Percentiles rank a stretch among this genome's conserved stretches.
Evolutionary conservation across 768 basidiomycete genomes (phyloP).

Genomic region (Tylopilus sp.): DNA sequence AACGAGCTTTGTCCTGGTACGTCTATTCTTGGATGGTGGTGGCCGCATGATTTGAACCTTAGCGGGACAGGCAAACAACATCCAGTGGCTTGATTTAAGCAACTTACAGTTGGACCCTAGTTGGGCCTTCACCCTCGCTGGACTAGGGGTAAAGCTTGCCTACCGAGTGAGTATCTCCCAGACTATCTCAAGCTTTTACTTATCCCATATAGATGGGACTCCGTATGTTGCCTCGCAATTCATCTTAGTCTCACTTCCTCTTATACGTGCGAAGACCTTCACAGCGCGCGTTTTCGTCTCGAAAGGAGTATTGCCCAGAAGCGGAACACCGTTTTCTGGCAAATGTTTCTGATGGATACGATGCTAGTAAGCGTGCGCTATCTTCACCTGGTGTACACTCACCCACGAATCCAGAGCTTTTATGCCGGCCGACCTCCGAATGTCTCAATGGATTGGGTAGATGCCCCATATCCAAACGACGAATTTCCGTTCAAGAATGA

Average conservation of each 20-base stretch:
- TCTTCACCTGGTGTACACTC: background rate
- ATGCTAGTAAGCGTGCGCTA: slow-evolving; percentile 44
- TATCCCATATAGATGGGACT: slow-evolving; percentile 46
- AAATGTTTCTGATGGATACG: slow-evolving; percentile 61
- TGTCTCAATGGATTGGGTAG: slow-evolving; percentile 50
- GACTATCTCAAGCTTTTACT: background rate
- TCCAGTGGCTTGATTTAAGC: slow-evolving; percentile 52
- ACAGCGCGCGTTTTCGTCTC: slow-evolving; percentile 59
- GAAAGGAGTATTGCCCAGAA: slow-evolving; percentile 41
- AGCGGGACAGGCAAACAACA: slow-evolving; percentile 36
- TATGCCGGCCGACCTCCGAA: slow-evolving; percentile 57
- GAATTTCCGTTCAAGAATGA: slow-evolving; percentile 32
- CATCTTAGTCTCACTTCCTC: background rate
- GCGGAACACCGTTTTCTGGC: slow-evolving; percentile 63
- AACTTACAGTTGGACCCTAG: slow-evolving; percentile 49
- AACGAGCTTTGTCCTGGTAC: slow-evolving; percentile 54
- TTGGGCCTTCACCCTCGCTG: slow-evolving; percentile 54
- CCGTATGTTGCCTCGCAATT: slow-evolving; percentile 34
- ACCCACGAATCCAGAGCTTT: slow-evolving; percentile 45
- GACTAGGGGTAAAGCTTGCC: slow-evolving; percentile 55
- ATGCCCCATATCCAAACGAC: slow-evolving; percentile 53
- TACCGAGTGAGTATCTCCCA: slow-evolving; percentile 47
- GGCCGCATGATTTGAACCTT: slow-evolving; percentile 5
- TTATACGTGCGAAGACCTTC: slow-evolving; percentile 43
- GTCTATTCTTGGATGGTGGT: slow-evolving; percentile 15